Conservation (phyloP, 345 rosid species). For the Citrus inodora region DNA sequence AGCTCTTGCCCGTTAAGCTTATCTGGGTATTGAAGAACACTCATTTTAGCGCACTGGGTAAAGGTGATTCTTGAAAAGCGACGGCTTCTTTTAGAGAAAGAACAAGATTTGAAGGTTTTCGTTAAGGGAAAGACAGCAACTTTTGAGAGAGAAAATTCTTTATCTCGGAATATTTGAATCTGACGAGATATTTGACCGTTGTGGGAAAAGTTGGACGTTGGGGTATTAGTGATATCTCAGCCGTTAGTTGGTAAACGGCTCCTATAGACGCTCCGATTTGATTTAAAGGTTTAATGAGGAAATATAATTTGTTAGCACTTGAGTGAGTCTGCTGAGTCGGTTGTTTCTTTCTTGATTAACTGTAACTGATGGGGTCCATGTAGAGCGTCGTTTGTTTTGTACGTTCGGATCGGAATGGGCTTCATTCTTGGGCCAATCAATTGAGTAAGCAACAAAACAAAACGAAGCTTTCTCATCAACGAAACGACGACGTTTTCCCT, state of each 20-base stretch:
- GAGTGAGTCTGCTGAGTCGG: neutral
- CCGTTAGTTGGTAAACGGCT: slow-evolving; percentile 48
- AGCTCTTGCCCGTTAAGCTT: slow-evolving; percentile 42
- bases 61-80: neutral
- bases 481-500: neutral
- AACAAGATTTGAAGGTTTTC: neutral
- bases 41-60: slow-evolving; percentile 36
- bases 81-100: neutral
- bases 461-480: neutral
- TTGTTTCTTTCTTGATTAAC: neutral
- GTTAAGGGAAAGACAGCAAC: neutral
- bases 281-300: slow-evolving; percentile 25
- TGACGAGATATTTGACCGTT: slow-evolving; percentile 62
- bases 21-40: slow-evolving; percentile 47
- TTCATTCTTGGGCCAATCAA: neutral
- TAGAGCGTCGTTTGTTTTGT: neutral
- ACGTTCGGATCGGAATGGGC: neutral
- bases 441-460: neutral
- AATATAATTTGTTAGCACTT: neutral
- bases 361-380: neutral
- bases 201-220: slow-evolving; percentile 56
- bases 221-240: slow-evolving; percentile 19
- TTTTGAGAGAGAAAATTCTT: neutral
- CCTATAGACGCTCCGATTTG: slow-evolving; percentile 66
- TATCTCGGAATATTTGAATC: slow-evolving; percentile 16